phyloP scores from a whole-genome alignment of 1,284 basidiomycete species.

The Cerrena zonata region DNA sequence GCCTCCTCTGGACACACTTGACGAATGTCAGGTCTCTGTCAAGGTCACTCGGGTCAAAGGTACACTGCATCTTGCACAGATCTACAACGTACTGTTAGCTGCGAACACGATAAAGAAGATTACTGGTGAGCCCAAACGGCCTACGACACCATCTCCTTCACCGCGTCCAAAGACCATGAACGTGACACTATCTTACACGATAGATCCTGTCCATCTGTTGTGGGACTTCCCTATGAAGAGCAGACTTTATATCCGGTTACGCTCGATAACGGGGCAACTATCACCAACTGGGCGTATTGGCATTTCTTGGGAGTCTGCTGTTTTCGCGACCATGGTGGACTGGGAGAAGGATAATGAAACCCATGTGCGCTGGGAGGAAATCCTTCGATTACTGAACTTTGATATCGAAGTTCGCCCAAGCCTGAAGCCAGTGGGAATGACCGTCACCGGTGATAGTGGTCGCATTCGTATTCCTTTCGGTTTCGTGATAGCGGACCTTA shows the following conservation, averaged over 20 bases:
- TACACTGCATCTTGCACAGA: slow-evolving; percentile 48
- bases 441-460: slow-evolving; percentile 58
- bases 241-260: slow-evolving; percentile 41
- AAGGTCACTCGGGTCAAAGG: slow-evolving; percentile 16
- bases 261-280: slow-evolving; percentile 33
- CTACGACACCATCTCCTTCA: slow-evolving; percentile 6
- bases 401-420: slow-evolving; percentile 31
- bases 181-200: slow-evolving; percentile 26
- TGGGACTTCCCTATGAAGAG: slow-evolving; percentile 42
- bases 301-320: slow-evolving; percentile 32
- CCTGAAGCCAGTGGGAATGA: slow-evolving; percentile 27
- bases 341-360: slow-evolving; percentile 31
- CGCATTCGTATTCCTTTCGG: slow-evolving; percentile 77
- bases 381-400: slow-evolving; percentile 61
- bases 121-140: slow-evolving; percentile 23
- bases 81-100: slow-evolving; percentile 72
- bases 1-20: slow-evolving; percentile 14
- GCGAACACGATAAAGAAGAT: slow-evolving; percentile 48
- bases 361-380: slow-evolving; percentile 70
- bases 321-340: slow-evolving; percentile 39
- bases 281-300: slow-evolving; percentile 12
- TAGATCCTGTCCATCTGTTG: slow-evolving; percentile 38
- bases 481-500: slow-evolving; percentile 70
- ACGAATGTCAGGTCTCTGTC: slow-evolving; percentile 20
- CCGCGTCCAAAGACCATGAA: slow-evolving; percentile 3